Evolutionary conservation across 352 stramenopile genomes (phyloP).

Genomic region (Pythium dissotocum): DNA sequence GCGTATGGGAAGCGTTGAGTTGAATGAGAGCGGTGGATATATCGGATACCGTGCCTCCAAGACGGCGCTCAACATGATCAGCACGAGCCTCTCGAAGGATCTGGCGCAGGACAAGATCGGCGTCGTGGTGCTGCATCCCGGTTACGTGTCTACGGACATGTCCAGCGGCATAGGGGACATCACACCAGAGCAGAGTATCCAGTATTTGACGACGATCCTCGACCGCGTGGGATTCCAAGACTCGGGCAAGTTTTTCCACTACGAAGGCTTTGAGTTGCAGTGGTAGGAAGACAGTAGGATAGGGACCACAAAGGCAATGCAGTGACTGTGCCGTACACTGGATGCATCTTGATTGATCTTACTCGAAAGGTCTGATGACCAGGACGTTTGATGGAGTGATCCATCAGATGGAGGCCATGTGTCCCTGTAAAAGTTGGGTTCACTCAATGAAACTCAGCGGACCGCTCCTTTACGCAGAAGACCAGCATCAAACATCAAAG

Average conservation of each 20-base stretch:
- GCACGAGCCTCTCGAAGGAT: slow-evolving; percentile 32
- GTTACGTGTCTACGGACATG: slow-evolving; percentile 39
- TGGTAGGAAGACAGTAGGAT: slow-evolving; percentile 22
- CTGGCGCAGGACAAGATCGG: slow-evolving; percentile 25
- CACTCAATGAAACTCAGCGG: not conserved
- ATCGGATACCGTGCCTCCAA: slow-evolving; percentile 54
- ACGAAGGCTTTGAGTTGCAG: slow-evolving; percentile 28
- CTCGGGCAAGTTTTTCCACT: slow-evolving; percentile 32
- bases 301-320: not conserved
- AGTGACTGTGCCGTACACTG: not conserved
- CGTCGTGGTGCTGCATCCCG: slow-evolving; percentile 29
- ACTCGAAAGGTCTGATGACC: no score
- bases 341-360: not conserved
- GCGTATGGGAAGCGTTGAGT: slow-evolving; percentile 9
- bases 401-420: not conserved
- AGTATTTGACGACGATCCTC: slow-evolving; percentile 21
- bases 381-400: not conserved
- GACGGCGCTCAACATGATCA: slow-evolving; percentile 47
- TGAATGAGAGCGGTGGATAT: slow-evolving; percentile 28
- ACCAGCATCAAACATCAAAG: not conserved
- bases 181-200: slow-evolving; percentile 31
- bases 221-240: slow-evolving; percentile 26
- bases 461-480: not conserved
- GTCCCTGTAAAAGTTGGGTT: not conserved
- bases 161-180: slow-evolving; percentile 18